phyloP scores from a whole-genome alignment of 1,139 yeast genomes.

The Blastobotrys capitulatus region DNA sequence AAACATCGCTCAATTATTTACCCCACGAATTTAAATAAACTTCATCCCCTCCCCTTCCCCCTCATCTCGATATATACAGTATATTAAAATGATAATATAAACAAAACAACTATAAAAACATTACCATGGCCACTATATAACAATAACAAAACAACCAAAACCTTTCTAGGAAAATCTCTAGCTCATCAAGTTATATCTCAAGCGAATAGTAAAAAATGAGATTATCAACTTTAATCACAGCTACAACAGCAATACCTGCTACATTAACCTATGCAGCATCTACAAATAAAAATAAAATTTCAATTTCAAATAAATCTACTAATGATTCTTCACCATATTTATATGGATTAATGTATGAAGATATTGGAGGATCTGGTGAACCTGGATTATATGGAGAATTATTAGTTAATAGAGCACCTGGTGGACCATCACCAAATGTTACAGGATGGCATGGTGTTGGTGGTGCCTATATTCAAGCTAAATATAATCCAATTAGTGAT shows the following conservation, averaged over 20 bases:
- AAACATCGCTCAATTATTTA: too few relatives aligned
- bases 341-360: slow-evolving; percentile 11
- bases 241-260: too few relatives aligned
- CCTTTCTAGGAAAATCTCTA: too few relatives aligned
- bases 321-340: slow-evolving; percentile 11
- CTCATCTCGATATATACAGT: too few relatives aligned
- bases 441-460: slow-evolving; percentile 7
- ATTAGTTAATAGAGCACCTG: slow-evolving; percentile 10
- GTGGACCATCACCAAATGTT: slow-evolving; percentile 5
- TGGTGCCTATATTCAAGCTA: slow-evolving; percentile 4
- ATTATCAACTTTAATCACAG: neutral
- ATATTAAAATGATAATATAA: too few relatives aligned
- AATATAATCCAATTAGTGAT: slow-evolving; percentile 2
- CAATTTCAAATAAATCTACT: slow-evolving; percentile 3
- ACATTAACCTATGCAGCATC: too few relatives aligned
- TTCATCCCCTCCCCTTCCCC: too few relatives aligned
- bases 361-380: slow-evolving; percentile 9
- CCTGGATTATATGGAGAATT: slow-evolving; percentile 10
- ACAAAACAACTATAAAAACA: too few relatives aligned
- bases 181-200: too few relatives aligned
- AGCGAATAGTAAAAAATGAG: neutral
- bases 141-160: too few relatives aligned
- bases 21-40: too few relatives aligned
- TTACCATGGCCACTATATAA: too few relatives aligned
- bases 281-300: neutral